These are phyloP conservation scores for Psidium friedrichsthalianum DNA, from an alignment of 345 rosid species.

Conservation along the genomic window DNA sequence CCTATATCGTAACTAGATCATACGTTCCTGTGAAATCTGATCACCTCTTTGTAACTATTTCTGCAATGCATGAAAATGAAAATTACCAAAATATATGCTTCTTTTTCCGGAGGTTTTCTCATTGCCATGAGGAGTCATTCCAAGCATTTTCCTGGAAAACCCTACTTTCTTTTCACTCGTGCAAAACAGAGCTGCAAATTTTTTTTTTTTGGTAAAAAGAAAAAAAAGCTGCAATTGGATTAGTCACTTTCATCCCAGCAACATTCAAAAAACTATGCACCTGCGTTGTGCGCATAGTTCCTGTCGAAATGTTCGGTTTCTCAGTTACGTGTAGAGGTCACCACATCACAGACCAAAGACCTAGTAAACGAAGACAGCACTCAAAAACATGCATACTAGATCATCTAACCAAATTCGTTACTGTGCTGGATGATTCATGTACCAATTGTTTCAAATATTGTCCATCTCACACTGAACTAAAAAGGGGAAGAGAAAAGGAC, in stretches of 20 bases:
- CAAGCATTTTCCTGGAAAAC: not conserved
- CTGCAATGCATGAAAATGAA: not conserved
- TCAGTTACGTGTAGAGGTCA: not conserved
- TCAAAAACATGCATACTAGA: not conserved
- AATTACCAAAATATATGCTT: not conserved
- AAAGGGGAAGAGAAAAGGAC: not conserved
- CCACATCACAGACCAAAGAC: not conserved
- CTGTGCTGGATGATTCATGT: not conserved
- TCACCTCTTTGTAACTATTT: too few relatives aligned
- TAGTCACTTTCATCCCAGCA: not conserved
- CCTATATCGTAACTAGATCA: too few relatives aligned
- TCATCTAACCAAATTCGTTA: not conserved
- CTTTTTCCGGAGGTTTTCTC: rapidly evolving
- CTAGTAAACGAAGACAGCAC: not conserved
- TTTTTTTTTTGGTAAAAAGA: too few relatives aligned
- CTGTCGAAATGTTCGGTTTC: not conserved
- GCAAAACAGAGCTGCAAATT: not conserved
- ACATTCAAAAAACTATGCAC: not conserved
- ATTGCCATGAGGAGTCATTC: not conserved
- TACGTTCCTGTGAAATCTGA: too few relatives aligned
- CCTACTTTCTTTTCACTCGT: not conserved
- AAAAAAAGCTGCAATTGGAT: too few relatives aligned
- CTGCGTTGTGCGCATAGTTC: not conserved
- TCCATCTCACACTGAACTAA: not conserved
- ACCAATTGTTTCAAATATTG: not conserved